These are phyloP conservation scores for Polygonum maritimum DNA, from an alignment of 148 eudicot genomes.

Conservation along the genomic window DNA sequence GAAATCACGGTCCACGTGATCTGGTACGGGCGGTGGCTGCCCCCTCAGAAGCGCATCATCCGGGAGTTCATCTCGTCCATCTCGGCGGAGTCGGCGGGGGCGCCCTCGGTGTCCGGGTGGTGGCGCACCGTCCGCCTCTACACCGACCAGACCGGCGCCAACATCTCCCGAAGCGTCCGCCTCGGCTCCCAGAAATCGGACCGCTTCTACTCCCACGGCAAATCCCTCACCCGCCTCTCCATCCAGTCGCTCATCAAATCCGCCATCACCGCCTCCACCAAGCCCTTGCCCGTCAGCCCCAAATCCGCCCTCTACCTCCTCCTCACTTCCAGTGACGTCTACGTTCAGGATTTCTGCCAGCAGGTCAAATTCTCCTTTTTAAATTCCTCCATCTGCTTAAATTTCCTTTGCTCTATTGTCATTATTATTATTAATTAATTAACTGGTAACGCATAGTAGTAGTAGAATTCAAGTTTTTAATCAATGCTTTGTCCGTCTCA, in stretches of 20 bases:
- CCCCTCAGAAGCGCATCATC: conserved; percentile 10
- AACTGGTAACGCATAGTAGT: too few relatives aligned
- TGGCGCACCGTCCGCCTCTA: conserved; percentile 79
- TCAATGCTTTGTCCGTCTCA: too few relatives aligned
- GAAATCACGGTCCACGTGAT: conserved; percentile 12
- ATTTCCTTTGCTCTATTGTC: too few relatives aligned
- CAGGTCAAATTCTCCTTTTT: conserved; percentile 21
- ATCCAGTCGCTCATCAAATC: conserved; percentile 51
- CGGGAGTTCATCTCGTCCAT: conserved; percentile 17
- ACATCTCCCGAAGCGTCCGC: conserved; percentile 50
- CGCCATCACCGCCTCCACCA: conserved; percentile 42
- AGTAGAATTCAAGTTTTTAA: too few relatives aligned
- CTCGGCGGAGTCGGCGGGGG: background rate
- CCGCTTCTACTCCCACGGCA: conserved; percentile 51
- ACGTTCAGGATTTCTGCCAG: conserved; percentile 78
- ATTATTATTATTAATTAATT: too few relatives aligned
- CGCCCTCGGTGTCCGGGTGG: conserved; percentile 74
- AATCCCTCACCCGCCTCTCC: conserved; percentile 54
- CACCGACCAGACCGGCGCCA: conserved; percentile 86
- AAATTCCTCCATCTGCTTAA: too few relatives aligned
- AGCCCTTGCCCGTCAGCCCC: conserved; percentile 64
- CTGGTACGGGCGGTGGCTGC: conserved; percentile 16
- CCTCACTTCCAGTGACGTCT: conserved; percentile 57
- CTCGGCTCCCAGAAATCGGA: conserved; percentile 71
- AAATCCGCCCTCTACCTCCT: conserved; percentile 66